Evolutionary conservation across 495 filamentous ascomycete genomes (phyloP).

Genomic region (Ramalina intermedia): DNA sequence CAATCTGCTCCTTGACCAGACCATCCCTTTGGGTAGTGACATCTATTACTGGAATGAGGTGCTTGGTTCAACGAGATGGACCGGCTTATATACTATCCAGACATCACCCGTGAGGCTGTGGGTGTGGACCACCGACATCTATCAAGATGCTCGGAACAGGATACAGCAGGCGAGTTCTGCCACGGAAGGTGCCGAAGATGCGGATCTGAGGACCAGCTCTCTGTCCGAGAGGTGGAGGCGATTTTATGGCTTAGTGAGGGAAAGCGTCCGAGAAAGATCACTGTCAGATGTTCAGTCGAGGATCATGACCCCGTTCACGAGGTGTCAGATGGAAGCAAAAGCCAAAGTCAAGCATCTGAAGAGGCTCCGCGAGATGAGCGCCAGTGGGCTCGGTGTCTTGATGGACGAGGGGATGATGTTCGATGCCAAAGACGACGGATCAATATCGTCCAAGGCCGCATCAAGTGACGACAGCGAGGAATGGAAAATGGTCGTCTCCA

Average conservation of each 20-base stretch:
- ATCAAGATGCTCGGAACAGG: conserved; percentile 33
- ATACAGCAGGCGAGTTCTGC: conserved; percentile 21
- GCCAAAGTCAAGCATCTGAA: conserved; percentile 53
- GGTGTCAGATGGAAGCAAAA: conserved; percentile 53
- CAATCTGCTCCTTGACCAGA: conserved; percentile 58
- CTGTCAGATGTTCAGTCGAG: conserved; percentile 40
- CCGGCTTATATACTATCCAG: conserved; percentile 66
- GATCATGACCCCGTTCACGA: conserved; percentile 55
- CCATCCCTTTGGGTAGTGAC: conserved; percentile 66
- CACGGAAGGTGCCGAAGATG: conserved; percentile 5
- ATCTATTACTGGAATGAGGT: conserved; percentile 89
- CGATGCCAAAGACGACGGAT: conserved; percentile 27
- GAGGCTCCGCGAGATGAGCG: conserved; percentile 56
- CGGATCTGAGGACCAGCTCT: conserved; percentile 10
- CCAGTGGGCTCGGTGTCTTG: conserved; percentile 75
- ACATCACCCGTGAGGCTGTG: conserved; percentile 61
- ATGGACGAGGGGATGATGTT: conserved; percentile 68
- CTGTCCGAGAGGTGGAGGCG: conserved; percentile 47
- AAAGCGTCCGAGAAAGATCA: conserved; percentile 50
- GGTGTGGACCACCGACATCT: conserved; percentile 48
- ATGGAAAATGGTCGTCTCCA: conserved; percentile 58
- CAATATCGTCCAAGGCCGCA: conserved; percentile 24
- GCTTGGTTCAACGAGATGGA: conserved; percentile 53
- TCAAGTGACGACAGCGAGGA: conserved; percentile 33
- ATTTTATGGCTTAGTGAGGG: conserved; percentile 68